These are phyloP conservation scores for Tilletiopsis washingtonensis DNA, from an alignment of 1,284 basidiomycete genomes.

Conservation along the genomic window DNA sequence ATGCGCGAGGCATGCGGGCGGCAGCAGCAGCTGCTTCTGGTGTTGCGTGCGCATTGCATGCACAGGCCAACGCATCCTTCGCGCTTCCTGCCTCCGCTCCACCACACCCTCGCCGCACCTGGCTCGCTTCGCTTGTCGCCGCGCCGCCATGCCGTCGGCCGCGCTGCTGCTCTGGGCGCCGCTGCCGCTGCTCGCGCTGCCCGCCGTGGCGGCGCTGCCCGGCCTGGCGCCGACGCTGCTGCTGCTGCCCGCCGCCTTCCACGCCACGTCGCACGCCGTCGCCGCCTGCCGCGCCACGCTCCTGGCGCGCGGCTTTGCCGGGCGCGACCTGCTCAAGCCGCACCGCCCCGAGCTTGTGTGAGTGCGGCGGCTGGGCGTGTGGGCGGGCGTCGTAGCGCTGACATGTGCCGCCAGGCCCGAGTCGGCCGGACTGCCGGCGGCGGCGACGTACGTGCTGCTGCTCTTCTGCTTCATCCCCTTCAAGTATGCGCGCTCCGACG, in stretches of 20 bases:
- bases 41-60: too few relatives aligned
- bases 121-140: too few relatives aligned
- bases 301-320: constrained; percentile 28
- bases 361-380: constrained; percentile 1
- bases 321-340: constrained; percentile 39
- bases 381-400: background rate
- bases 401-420: constrained; percentile 65
- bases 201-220: constrained; percentile 17
- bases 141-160: too few relatives aligned
- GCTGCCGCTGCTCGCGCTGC: constrained; percentile 34
- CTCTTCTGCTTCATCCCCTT: constrained; percentile 51
- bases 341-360: constrained; percentile 4
- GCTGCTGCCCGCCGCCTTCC: background rate
- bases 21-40: too few relatives aligned
- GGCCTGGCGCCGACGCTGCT: constrained; percentile 1
- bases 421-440: constrained; percentile 81
- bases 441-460: constrained; percentile 75
- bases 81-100: too few relatives aligned
- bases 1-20: too few relatives aligned
- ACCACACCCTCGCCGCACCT: too few relatives aligned
- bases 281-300: constrained; percentile 21
- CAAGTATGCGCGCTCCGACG: constrained; percentile 15
- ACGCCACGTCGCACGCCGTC: background rate
- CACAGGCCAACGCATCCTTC: too few relatives aligned
- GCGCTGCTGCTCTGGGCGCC: too few relatives aligned